phyloP scores from a whole-genome alignment of 495 filamentous ascomycete genomes.

The Aspergillus campestris region DNA sequence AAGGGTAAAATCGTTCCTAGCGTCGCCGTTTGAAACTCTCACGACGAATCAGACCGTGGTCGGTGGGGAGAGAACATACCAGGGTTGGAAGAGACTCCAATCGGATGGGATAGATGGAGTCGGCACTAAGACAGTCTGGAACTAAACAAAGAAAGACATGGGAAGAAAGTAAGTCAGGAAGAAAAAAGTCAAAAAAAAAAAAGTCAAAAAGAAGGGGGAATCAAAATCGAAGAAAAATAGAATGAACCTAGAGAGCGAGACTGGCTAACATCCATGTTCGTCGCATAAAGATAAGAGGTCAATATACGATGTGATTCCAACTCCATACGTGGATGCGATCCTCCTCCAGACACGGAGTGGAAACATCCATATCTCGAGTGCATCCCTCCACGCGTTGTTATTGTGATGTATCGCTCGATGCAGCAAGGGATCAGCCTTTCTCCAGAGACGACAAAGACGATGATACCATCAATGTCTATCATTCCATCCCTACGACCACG shows the following conservation, averaged over 20 bases:
- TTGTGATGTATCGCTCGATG: conserved; percentile 2
- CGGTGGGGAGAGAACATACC: conserved; percentile 11
- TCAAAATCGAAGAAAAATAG: no score
- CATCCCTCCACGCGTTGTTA: no score
- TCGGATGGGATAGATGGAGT: conserved; percentile 9
- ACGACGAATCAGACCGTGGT: conserved; percentile 5
- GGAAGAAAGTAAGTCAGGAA: background rate
- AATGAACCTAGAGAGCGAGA: no score
- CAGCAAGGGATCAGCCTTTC: conserved; percentile 6
- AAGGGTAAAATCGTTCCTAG: conserved; percentile 27
- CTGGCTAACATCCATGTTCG: no score
- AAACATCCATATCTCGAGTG: no score
- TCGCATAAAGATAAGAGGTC: no score
- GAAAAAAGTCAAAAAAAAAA: background rate
- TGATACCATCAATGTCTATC: background rate
- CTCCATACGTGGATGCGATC: no score
- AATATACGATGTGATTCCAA: no score
- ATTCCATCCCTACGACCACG: background rate
- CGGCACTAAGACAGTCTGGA: background rate
- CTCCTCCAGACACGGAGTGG: no score
- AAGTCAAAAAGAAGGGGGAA: no score
- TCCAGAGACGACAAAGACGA: conserved; percentile 1
- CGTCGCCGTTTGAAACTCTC: conserved; percentile 26
- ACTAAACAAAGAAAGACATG: background rate
- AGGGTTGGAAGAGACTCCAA: conserved; percentile 10